Base-by-base conservation (phyloP, 1,284 basidiomycete genomes). In the Ustilago xerochloae region DNA sequence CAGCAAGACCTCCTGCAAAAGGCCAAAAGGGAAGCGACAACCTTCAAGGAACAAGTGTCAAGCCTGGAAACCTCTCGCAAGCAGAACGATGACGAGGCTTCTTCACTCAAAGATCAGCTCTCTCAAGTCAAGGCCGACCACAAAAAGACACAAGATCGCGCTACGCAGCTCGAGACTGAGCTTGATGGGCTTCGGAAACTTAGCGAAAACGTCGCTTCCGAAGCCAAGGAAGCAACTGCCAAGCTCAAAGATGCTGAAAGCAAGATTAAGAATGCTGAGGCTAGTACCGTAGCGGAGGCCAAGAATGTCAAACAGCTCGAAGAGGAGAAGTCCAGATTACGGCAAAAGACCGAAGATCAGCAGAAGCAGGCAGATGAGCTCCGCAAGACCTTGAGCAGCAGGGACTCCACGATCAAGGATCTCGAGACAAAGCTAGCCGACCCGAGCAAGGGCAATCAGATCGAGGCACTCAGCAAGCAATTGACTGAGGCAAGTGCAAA, bases 341-440 rank as follows among this genome's bases (percentile, higher is more conserved):
- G 68, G 35, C 26, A 54, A 18, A 51, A 62, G 16, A 39, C 41
- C n/a, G 28, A 64, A 33, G 62, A 63, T 5, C 53, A 48, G 4
- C 51, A 28, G 33, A 59, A 65, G 58, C 57, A 68, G 29, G 61
- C 36, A 24, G 68, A 61, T 0, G 68, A 73, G 3, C 57, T 73
- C 2, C 57, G 53, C 16, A 46, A 60, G 20, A 43, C 48, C 6
- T 53, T 66, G 33, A 13, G 43, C 12, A 38, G 18, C 24, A 46
- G 29, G 7, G 60, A 73, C 9, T 33, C 45, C 12, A 51, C 58
- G 18, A 54, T 69, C 16, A 22, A 53, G 16, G 65, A 69, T 18
- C 64, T 77, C 20, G 56, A 77, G 38, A 66, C 32, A 35, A 63
- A 73, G 51, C 65, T 77, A 0, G 56, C 65, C 4, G 73, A 75